These are phyloP conservation scores for Aschersonia sp. DNA, from an alignment of 2,329 filamentous ascomycete genomes.

Conservation along the genomic window DNA sequence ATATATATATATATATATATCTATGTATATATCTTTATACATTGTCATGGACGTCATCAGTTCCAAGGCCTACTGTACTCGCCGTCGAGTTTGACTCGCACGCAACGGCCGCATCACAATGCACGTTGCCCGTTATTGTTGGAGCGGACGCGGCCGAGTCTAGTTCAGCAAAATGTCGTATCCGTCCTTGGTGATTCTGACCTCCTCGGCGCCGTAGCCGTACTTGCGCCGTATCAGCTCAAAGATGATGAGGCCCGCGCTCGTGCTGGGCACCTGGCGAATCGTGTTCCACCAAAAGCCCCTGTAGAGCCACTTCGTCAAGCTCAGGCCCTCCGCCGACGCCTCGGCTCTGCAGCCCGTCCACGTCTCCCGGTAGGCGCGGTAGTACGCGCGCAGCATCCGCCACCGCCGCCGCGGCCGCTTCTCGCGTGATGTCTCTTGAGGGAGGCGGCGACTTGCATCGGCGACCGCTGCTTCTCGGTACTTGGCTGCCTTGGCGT, in stretches of 20 bases:
- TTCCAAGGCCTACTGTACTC: no score
- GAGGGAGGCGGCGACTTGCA: constrained; percentile 9
- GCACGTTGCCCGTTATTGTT: no score
- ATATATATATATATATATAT: no score
- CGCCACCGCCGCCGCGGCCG: constrained; percentile 24
- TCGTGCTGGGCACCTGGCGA: constrained; percentile 62
- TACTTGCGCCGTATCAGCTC: constrained; percentile 64
- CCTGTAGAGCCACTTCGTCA: constrained; percentile 51
- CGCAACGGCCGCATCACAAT: no score
- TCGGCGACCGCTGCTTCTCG: constrained; percentile 17
- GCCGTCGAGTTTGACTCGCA: no score
- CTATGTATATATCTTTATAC: no score
- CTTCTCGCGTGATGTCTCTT: no score
- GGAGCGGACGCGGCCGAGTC: background rate
- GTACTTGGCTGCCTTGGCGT: constrained; percentile 40
- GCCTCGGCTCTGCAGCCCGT: constrained; percentile 45
- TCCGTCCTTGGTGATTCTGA: constrained; percentile 51
- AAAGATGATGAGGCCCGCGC: constrained; percentile 64
- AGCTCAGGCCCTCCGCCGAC: constrained; percentile 35
- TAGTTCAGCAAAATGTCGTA: constrained; percentile 51
- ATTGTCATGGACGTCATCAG: no score
- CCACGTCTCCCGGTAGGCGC: constrained; percentile 56
- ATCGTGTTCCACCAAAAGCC: constrained; percentile 62
- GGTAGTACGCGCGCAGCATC: constrained; percentile 52
- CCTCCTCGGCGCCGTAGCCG: constrained; percentile 44